A percentile compares a stretch with the other conserved stretches of the same genome.
These are phyloP conservation scores for Suhomyces vadensis DNA, from an alignment of 805 yeast genomes.

Conservation along the genomic window DNA sequence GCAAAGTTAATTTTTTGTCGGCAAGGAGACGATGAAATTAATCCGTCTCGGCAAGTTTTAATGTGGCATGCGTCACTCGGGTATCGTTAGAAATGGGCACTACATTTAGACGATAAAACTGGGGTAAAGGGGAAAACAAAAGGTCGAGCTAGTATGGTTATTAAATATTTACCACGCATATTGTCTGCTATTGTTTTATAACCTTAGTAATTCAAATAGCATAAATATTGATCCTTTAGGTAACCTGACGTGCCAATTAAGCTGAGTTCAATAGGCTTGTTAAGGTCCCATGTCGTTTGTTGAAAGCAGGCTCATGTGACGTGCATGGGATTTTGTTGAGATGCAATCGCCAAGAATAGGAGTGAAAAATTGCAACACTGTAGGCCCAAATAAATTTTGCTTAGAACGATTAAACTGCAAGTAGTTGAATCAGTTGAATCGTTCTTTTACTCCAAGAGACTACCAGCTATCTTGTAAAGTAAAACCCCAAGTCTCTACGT, in stretches of 20 bases:
- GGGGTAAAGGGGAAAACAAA: not conserved
- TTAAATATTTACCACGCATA: too few relatives aligned
- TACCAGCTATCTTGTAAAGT: too few relatives aligned
- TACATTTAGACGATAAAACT: conserved; percentile 1
- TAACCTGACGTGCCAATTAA: not conserved
- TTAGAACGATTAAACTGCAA: too few relatives aligned
- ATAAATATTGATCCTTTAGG: not conserved
- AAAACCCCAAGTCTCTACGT: too few relatives aligned
- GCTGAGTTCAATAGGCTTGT: not conserved
- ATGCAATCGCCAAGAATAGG: not conserved
- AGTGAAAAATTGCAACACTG: not conserved
- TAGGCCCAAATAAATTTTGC: too few relatives aligned
- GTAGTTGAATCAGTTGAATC: too few relatives aligned
- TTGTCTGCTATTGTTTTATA: too few relatives aligned
- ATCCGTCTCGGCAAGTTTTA: not conserved
- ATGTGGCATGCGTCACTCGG: not conserved
- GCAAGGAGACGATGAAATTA: too few relatives aligned
- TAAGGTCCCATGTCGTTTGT: not conserved
- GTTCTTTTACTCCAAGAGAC: too few relatives aligned
- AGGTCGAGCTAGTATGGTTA: too few relatives aligned
- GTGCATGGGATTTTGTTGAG: not conserved
- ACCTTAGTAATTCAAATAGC: too few relatives aligned
- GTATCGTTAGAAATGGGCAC: not conserved
- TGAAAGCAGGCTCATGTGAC: not conserved
- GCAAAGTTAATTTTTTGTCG: too few relatives aligned